Evolutionary conservation across 2,329 filamentous ascomycete species (phyloP).

Genomic region (Ascochyta pisi): DNA sequence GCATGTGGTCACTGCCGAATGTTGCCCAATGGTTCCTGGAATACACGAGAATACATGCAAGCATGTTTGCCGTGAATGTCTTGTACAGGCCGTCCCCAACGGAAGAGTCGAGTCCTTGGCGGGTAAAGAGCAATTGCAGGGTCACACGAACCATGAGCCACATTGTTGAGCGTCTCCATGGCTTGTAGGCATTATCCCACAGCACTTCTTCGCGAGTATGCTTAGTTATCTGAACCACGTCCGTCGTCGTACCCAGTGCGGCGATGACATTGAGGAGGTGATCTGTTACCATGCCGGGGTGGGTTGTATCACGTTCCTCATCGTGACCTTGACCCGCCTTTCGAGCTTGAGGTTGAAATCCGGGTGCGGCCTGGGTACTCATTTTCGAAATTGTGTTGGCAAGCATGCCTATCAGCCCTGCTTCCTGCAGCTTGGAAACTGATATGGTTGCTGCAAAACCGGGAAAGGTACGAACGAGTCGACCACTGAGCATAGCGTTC

Average conservation of each 20-base stretch:
- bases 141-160: constrained; percentile 64
- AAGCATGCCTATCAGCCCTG: constrained; percentile 31
- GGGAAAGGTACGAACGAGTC: constrained; percentile 56
- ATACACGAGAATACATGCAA: constrained; percentile 51
- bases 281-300: constrained; percentile 62
- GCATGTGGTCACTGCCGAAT: constrained; percentile 19
- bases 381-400: constrained; percentile 46
- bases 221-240: constrained; percentile 53
- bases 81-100: constrained; percentile 54
- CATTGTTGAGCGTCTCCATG: constrained; percentile 61
- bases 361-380: constrained; percentile 43
- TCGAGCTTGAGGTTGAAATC: constrained; percentile 42
- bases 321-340: constrained; percentile 50
- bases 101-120: constrained; percentile 25
- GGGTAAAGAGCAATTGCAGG: constrained; percentile 50
- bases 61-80: constrained; percentile 57
- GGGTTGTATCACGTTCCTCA: constrained; percentile 58
- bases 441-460: constrained; percentile 47
- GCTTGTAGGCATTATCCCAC: constrained; percentile 48
- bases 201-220: constrained; percentile 63
- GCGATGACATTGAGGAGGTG: constrained; percentile 53
- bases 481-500: constrained; percentile 49
- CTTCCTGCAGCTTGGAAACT: constrained; percentile 25
- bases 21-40: neutral
- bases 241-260: constrained; percentile 44